Percentiles rank a stretch among this genome's conserved stretches.
Evolutionary conservation across 495 filamentous ascomycete species (phyloP).

Genomic region (Amphirosellinia nigrospora): DNA sequence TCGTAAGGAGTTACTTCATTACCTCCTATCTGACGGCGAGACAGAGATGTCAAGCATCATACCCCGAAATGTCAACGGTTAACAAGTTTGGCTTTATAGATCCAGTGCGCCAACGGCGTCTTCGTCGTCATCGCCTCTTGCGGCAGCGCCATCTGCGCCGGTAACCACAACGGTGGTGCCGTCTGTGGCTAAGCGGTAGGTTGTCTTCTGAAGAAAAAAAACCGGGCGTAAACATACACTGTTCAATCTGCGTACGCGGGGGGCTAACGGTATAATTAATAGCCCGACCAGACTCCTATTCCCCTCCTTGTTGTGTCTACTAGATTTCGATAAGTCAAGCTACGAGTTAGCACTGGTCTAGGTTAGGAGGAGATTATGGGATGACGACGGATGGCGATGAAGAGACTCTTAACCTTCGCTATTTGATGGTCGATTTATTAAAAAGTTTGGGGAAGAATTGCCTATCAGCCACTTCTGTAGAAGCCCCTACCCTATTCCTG

Average conservation of each 20-base stretch:
- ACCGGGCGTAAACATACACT: not conserved
- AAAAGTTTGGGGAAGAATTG: not conserved
- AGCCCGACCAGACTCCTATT: not conserved
- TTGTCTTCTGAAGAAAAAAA: too few relatives aligned
- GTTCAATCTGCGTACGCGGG: not conserved
- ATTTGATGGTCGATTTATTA: not conserved
- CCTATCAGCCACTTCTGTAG: not conserved
- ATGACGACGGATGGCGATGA: not conserved
- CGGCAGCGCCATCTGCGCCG: slow-evolving; percentile 17
- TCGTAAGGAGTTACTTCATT: slow-evolving; percentile 6
- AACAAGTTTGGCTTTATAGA: not conserved
- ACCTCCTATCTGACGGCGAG: not conserved
- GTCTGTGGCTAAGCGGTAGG: slow-evolving; percentile 19
- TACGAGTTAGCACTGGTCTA: not conserved
- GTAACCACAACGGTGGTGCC: slow-evolving; percentile 20
- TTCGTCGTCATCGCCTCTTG: slow-evolving; percentile 22
- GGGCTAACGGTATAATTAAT: not conserved
- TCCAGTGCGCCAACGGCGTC: slow-evolving; percentile 22
- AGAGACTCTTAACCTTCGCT: not conserved
- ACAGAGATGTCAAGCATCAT: too few relatives aligned
- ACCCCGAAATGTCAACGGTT: not conserved
- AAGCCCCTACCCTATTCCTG: not conserved
- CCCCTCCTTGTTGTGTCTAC: not conserved
- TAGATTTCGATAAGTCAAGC: not conserved
- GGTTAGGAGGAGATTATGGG: not conserved